phyloP scores from a whole-genome alignment of 2,329 filamentous ascomycete genomes.

The Gremmenia infestans region DNA sequence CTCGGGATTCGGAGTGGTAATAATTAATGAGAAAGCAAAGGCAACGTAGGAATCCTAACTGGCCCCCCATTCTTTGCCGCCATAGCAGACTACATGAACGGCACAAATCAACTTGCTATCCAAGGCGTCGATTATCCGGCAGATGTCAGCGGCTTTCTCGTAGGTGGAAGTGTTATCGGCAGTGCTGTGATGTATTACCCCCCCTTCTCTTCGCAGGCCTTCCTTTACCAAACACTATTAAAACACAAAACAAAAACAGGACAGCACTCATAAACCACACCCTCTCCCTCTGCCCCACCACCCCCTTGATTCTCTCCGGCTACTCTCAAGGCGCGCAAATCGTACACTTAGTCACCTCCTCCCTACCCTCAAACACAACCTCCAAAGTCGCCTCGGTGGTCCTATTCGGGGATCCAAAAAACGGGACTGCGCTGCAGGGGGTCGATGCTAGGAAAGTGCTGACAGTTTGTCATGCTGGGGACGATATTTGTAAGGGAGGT shows the following conservation, averaged over 20 bases:
- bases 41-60: slow-evolving; percentile 26
- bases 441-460: slow-evolving; percentile 19
- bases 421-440: slow-evolving; percentile 21
- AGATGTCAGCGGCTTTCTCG: slow-evolving; percentile 39
- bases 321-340: slow-evolving; percentile 29
- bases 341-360: slow-evolving; percentile 21
- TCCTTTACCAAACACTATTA: not conserved
- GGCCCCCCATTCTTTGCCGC: slow-evolving; percentile 27
- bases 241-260: slow-evolving; percentile 3
- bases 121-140: slow-evolving; percentile 53
- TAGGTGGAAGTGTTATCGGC: slow-evolving; percentile 41
- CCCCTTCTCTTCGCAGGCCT: not conserved
- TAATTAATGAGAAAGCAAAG: slow-evolving; percentile 2
- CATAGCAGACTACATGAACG: slow-evolving; percentile 33
- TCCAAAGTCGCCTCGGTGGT: slow-evolving; percentile 20
- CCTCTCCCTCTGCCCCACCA: slow-evolving; percentile 18
- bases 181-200: slow-evolving; percentile 37
- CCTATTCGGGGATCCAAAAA: slow-evolving; percentile 27
- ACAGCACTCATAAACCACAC: slow-evolving; percentile 19
- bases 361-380: slow-evolving; percentile 10
- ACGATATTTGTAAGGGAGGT: slow-evolving; percentile 25
- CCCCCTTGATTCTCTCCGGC: slow-evolving; percentile 22
- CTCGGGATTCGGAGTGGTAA: not conserved
- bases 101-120: slow-evolving; percentile 41
- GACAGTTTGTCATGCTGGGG: slow-evolving; percentile 21